Evolutionary conservation across 75 land plant species (phyloP), one percentile per base, ranked within the genome.

Genomic region (Chamaecyparis obtusa): DNA sequence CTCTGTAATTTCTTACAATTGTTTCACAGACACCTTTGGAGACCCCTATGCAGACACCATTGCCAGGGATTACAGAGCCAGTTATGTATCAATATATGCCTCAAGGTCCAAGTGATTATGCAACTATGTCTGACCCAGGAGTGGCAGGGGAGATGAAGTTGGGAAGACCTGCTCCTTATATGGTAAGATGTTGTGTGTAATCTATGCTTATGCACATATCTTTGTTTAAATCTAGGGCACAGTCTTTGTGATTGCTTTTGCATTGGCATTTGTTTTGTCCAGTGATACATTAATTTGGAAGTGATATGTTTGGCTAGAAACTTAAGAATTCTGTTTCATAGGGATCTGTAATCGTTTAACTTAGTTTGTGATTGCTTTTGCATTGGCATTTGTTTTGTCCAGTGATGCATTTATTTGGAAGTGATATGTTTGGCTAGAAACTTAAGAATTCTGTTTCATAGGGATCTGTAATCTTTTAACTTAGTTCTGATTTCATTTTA

Each of bases 111-210:
- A 90, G 88, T 85, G 97, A 96, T 55, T 91, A 88, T 84, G 64
- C 92, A 19, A 35, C 86, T 51, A 51, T 74, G 51, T 85, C 88
- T 24, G 96, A 94, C 41, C 56, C 76, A 67, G 91, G 91, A 24
- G 89, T 88, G 57, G 57, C 60, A 81, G 67, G 80, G 77, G 96
- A 95, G 21, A 54, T 80, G 37, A 95, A 90, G 78, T 43, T 86
- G 85, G 97, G 94, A 86, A 97, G 96, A 87, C 96, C 99, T 36
- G 89, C 90, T 86, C 90, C 96, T 13, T 95, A 91, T 86, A 94
- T 96, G 99, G 99, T 97, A 92, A 79, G 32, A 44, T 16, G 9
- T 46, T 27, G 49, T 44, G 32, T 39, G 60, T 39, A 30, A 21
- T 64, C 24, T 64, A 64, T 48, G 64, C 72, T 21, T 30, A 49